Percentiles rank a stretch among this genome's conserved stretches.
phyloP scores from a whole-genome alignment of 2,329 filamentous ascomycete species.

The Penicillium sp. region DNA sequence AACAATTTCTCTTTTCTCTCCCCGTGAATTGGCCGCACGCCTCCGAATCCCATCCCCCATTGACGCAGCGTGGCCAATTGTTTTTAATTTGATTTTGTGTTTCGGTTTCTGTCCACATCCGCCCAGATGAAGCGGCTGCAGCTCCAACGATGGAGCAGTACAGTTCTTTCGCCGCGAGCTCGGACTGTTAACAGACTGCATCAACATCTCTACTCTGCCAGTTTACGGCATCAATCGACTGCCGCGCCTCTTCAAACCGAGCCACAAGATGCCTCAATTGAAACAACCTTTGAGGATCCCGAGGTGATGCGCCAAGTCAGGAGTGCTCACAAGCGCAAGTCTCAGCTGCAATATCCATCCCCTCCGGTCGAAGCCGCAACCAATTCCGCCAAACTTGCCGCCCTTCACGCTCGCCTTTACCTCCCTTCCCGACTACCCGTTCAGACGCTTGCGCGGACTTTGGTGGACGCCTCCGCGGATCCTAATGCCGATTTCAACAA shows the following conservation, averaged over 20 bases:
- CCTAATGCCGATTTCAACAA: constrained; percentile 83
- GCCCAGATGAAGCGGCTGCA: constrained; percentile 52
- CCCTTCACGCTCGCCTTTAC: constrained; percentile 84
- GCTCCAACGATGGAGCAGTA: constrained; percentile 54
- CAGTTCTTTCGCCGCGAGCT: constrained; percentile 50
- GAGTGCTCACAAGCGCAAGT: constrained; percentile 28
- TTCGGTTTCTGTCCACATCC: constrained; percentile 15
- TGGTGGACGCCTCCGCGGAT: constrained; percentile 86
- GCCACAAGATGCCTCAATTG: constrained; percentile 28
- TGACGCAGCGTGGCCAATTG: constrained; percentile 15
- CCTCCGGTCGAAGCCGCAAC: constrained; percentile 67
- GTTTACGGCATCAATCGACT: constrained; percentile 45
- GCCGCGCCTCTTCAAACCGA: constrained; percentile 24
- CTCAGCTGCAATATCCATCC: constrained; percentile 61
- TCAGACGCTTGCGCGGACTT: constrained; percentile 79
- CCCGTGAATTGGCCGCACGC: constrained; percentile 21
- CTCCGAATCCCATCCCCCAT: constrained; percentile 15
- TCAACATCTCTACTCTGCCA: constrained; percentile 35
- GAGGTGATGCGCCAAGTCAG: constrained; percentile 23
- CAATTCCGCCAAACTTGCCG: constrained; percentile 83
- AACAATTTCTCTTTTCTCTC: constrained; percentile 42
- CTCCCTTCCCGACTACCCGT: constrained; percentile 80
- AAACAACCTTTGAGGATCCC: constrained; percentile 28
- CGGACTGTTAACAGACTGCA: constrained; percentile 42
- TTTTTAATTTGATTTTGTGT: constrained; percentile 13